A percentile compares a stretch with the other conserved stretches of the same genome.
Evolutionary conservation across 768 basidiomycete species (phyloP).

Genomic region (Pleurotus salmoneostramineus): DNA sequence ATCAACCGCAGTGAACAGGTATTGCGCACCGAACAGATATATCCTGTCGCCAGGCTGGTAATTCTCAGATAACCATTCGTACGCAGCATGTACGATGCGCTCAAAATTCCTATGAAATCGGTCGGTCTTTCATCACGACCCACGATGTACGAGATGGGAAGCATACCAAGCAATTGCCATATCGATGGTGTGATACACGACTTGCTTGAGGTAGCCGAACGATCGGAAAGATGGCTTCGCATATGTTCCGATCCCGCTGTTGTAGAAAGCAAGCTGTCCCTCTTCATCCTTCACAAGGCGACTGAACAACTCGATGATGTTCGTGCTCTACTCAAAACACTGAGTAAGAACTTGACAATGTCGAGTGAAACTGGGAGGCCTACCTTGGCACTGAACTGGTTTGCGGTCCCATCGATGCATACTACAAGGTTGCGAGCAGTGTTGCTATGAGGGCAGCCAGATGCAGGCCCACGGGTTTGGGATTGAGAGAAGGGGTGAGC

Average conservation of each 20-base stretch:
- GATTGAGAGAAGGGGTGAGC: no score
- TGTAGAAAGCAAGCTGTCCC: constrained; percentile 24
- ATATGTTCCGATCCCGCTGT: constrained; percentile 29
- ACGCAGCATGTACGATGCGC: constrained; percentile 18
- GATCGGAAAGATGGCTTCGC: constrained; percentile 17
- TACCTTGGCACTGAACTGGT: no score
- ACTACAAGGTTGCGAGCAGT: no score
- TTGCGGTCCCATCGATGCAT: no score
- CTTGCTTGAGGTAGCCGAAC: constrained; percentile 14
- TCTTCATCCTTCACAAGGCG: constrained; percentile 14
- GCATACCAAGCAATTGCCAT: constrained; percentile 32
- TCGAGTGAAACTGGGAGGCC: no score
- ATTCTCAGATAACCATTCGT: constrained; percentile 23
- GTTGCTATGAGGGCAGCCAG: no score
- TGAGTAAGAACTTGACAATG: no score
- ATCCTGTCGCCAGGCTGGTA: constrained; percentile 21
- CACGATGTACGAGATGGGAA: not conserved
- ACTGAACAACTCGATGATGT: constrained; percentile 25
- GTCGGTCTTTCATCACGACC: not conserved
- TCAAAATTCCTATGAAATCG: constrained; percentile 22
- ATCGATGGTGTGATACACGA: constrained; percentile 24
- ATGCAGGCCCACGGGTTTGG: no score
- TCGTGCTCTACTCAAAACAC: constrained; percentile 22
- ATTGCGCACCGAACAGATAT: constrained; percentile 19
- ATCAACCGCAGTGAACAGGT: not conserved